phyloP scores from a whole-genome alignment of 140 eudicot genomes.

The Cichorium intybus region DNA sequence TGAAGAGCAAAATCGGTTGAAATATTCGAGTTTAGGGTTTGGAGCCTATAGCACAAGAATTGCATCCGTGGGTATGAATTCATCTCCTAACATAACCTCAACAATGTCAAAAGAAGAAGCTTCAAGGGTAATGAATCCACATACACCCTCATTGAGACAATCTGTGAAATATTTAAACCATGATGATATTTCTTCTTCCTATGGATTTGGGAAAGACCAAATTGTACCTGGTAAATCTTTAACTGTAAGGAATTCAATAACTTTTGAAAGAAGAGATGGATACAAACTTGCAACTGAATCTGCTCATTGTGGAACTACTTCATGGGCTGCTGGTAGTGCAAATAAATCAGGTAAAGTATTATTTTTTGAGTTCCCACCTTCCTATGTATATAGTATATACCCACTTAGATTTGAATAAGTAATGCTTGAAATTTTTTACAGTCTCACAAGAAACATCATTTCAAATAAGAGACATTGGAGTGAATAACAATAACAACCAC shows the following conservation, averaged over 20 bases:
- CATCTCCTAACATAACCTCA: constrained; percentile 28
- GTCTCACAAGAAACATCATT: constrained; percentile 29
- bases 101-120: constrained; percentile 30
- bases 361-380: background rate
- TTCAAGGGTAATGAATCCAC: constrained; percentile 14
- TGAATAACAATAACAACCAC: constrained; percentile 11
- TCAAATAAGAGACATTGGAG: constrained; percentile 19
- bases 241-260: constrained; percentile 20
- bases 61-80: constrained; percentile 29
- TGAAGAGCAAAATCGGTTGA: constrained; percentile 32
- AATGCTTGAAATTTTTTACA: constrained; percentile 20
- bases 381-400: constrained; percentile 5
- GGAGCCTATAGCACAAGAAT: constrained; percentile 35
- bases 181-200: constrained; percentile 22
- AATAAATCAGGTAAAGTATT: constrained; percentile 22
- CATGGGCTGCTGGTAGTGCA: constrained; percentile 19
- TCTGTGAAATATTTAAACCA: constrained; percentile 2
- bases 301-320: constrained; percentile 20
- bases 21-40: constrained; percentile 25
- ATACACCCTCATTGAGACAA: constrained; percentile 25
- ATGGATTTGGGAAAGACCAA: constrained; percentile 26
- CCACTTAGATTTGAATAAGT: constrained; percentile 16
- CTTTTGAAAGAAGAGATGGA: constrained; percentile 10
- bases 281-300: constrained; percentile 14
- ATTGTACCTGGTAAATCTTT: constrained; percentile 10